Conservation (phyloP, 1,284 basidiomycete species). For the Rhodotorula sp. region DNA sequence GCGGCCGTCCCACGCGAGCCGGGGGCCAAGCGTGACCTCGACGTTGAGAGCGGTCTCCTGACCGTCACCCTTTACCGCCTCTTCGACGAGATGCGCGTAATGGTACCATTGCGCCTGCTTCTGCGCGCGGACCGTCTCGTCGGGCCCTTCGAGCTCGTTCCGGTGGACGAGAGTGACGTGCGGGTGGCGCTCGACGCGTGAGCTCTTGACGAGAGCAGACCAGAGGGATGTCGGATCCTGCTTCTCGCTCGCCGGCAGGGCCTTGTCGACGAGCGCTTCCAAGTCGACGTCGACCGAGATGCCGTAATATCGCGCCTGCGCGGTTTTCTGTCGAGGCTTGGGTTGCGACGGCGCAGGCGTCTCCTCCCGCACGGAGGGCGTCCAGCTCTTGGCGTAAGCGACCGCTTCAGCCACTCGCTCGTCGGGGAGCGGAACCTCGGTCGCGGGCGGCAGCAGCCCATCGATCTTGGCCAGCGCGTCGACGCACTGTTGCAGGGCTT, state of each 20-base stretch:
- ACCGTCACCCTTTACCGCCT: not conserved
- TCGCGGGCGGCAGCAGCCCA: slow-evolving; percentile 45
- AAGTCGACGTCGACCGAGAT: slow-evolving; percentile 72
- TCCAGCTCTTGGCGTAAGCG: slow-evolving; percentile 58
- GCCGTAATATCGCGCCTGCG: slow-evolving; percentile 64
- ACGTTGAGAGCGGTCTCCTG: slow-evolving; percentile 57
- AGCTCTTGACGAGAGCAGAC: slow-evolving; percentile 39
- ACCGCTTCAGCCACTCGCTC: slow-evolving; percentile 64
- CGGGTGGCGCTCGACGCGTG: slow-evolving; percentile 63
- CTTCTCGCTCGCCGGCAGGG: slow-evolving; percentile 40
- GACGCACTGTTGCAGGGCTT: slow-evolving; percentile 61
- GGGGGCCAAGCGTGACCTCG: slow-evolving; percentile 55
- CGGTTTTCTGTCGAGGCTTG: slow-evolving; percentile 43
- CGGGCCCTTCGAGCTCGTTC: slow-evolving; percentile 55
- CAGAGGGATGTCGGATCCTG: slow-evolving; percentile 6
- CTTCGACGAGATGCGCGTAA: slow-evolving; percentile 17
- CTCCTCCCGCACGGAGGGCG: slow-evolving; percentile 41
- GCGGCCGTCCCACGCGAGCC: slow-evolving; percentile 71
- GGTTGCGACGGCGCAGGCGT: slow-evolving; percentile 43
- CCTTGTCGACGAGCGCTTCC: slow-evolving; percentile 53
- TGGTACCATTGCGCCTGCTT: slow-evolving; percentile 46
- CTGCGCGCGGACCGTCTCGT: slow-evolving; percentile 38
- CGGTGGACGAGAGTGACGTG: slow-evolving; percentile 85
- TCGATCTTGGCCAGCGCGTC: slow-evolving; percentile 56
- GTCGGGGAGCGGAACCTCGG: slow-evolving; percentile 53